phyloP scores from a whole-genome alignment of 2,329 filamentous ascomycete genomes.

The Ophiobolus disseminans region DNA sequence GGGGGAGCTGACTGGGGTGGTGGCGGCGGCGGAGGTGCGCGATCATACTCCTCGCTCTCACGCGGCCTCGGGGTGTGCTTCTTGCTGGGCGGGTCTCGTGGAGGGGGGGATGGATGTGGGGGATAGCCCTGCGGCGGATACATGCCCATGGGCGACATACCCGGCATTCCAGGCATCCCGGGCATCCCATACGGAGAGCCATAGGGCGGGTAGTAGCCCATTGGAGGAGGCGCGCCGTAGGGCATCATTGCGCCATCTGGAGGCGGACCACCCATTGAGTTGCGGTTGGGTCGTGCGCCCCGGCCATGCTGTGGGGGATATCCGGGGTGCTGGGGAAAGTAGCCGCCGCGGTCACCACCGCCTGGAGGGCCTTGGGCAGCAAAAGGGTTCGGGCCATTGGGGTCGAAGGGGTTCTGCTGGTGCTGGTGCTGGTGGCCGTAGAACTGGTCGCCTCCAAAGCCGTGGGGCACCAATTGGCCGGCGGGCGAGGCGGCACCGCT shows the following conservation, averaged over 20 bases:
- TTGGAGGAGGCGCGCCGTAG: slow-evolving; percentile 26
- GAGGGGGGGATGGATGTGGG: slow-evolving; percentile 34
- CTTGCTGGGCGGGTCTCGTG: slow-evolving; percentile 31
- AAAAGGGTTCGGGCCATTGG: slow-evolving; percentile 35
- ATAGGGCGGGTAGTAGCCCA: slow-evolving; percentile 40
- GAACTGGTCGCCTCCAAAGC: slow-evolving; percentile 40
- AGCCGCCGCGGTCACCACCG: slow-evolving; percentile 36
- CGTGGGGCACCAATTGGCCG: slow-evolving; percentile 43
- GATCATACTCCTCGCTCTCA: slow-evolving; percentile 25
- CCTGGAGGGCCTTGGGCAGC: slow-evolving; percentile 30
- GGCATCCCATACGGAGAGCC: slow-evolving; percentile 39
- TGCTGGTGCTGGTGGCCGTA: slow-evolving; percentile 38
- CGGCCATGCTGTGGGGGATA: slow-evolving; percentile 15
- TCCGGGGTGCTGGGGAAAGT: slow-evolving; percentile 44
- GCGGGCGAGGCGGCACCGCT: slow-evolving; percentile 30
- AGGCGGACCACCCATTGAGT: slow-evolving; percentile 42
- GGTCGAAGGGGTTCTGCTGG: slow-evolving; percentile 40
- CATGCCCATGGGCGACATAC: slow-evolving; percentile 20
- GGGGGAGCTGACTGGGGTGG: slow-evolving; percentile 24
- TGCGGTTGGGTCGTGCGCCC: slow-evolving; percentile 35
- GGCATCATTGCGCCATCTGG: slow-evolving; percentile 45
- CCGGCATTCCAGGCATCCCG: slow-evolving; percentile 25
- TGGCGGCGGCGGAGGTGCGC: slow-evolving; percentile 26
- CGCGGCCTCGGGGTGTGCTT: slow-evolving; percentile 37
- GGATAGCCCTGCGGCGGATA: slow-evolving; percentile 34